Conservation (phyloP, 768 basidiomycete species). For the Rhodotorula paludigena region DNA sequence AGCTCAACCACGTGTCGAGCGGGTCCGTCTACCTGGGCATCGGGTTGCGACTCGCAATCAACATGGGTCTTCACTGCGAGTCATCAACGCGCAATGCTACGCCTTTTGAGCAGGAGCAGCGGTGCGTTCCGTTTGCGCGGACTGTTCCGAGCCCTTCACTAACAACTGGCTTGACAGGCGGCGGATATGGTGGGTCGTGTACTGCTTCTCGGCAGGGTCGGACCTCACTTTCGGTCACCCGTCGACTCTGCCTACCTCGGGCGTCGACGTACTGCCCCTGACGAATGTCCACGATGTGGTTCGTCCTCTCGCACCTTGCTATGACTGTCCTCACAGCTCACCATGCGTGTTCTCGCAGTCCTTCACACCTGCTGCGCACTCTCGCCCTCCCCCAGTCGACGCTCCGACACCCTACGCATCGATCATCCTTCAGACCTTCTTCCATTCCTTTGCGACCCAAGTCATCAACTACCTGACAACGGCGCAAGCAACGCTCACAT, state of each 20-base stretch:
- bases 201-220: neutral
- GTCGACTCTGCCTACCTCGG: neutral
- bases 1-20: conserved; percentile 8
- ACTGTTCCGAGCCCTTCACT: neutral
- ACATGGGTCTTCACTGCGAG: conserved; percentile 12
- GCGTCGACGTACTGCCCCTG: conserved; percentile 3
- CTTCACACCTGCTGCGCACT: neutral
- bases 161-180: neutral
- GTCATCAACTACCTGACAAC: neutral
- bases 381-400: neutral
- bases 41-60: conserved; percentile 3
- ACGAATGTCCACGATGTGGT: neutral
- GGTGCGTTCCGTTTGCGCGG: neutral
- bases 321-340: neutral
- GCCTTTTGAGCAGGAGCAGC: neutral
- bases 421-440: neutral
- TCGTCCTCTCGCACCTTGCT: neutral
- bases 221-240: conserved; percentile 7
- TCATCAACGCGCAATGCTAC: neutral
- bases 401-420: neutral
- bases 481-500: neutral
- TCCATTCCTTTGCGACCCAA: neutral
- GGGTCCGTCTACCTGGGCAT: conserved; percentile 11
- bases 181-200: neutral
- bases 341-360: no score